Evolutionary conservation across 495 filamentous ascomycete species (phyloP), one percentile per base, ranked within the genome.

Genomic region (Chaetomium cochliodes): DNA sequence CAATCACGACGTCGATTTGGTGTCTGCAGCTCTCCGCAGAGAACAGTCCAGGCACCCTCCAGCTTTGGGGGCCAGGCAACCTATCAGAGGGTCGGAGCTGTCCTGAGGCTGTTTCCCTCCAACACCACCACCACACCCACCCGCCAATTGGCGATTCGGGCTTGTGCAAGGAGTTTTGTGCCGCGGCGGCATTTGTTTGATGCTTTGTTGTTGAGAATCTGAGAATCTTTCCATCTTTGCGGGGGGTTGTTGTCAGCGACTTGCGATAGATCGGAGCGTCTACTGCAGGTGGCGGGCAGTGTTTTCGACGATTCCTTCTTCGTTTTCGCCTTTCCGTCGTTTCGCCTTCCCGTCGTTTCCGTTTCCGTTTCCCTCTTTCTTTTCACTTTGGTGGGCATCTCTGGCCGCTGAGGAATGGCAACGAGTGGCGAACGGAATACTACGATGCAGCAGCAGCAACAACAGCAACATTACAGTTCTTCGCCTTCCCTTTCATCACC

Each of bases 401-500:
- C 20, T 33, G 41, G 23, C 57, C 57, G 57, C 41, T 20, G 57
- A 47, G 57, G 23, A 26, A 58, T 58, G 56, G 62, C 63, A 39
- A 58, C 63, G 15, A 62, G 64, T 59, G 67, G 66, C 51, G 64
- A 62, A 64, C 46, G 53, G 55, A 58, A 28, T 4, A n/a, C 9
- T 52, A 66, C 49, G 23, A 73, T 75, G 72, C 68, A 62, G 23
- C 51, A 50, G 22, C 63, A 65, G 37, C 58, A 42, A 5, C 57
- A 53, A 18, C 55, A 51, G 5, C 64, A 51, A n/a, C 52, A 73
- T 26, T 72, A 72, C 62, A 74, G 71, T 68, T 75, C 75, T 7
- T 76, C 75, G 39, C 70, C 75, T n/a, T 70, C 71, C 25, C 68
- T 77, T 51, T 76, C 75, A 16, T 75, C 75, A 23, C 70, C 71